These are phyloP conservation scores for Lasiosphaeria hispida DNA, from an alignment of 495 filamentous ascomycete species.

Conservation along the genomic window DNA sequence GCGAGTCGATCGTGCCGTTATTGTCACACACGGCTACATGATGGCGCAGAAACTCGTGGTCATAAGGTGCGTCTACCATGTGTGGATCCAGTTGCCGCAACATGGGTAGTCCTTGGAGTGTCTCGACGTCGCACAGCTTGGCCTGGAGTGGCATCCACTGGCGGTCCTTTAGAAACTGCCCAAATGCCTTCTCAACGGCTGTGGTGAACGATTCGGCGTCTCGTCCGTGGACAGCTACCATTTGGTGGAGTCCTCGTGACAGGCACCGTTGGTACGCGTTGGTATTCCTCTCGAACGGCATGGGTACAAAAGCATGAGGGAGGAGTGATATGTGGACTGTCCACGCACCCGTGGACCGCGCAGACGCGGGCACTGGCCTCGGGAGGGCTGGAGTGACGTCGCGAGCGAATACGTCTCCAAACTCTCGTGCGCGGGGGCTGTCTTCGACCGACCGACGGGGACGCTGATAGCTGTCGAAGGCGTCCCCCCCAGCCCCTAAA, in stretches of 20 bases:
- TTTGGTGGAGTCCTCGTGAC: conserved; percentile 54
- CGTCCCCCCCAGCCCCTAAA: conserved; percentile 34
- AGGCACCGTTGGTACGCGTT: conserved; percentile 57
- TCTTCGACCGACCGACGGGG: conserved; percentile 22
- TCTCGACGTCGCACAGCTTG: conserved; percentile 53
- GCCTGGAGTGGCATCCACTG: conserved; percentile 56
- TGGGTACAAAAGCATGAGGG: conserved; percentile 48
- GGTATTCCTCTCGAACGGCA: conserved; percentile 59
- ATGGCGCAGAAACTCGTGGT: conserved; percentile 46
- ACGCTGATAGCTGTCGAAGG: conserved; percentile 14
- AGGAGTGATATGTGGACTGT: conserved; percentile 57
- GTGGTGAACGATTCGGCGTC: conserved; percentile 46
- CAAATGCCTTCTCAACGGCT: conserved; percentile 49
- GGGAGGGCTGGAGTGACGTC: conserved; percentile 17
- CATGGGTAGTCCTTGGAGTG: conserved; percentile 55
- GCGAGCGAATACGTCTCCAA: conserved; percentile 16
- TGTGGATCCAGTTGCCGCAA: conserved; percentile 45
- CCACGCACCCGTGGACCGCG: conserved; percentile 40
- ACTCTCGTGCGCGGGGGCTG: conserved; percentile 18
- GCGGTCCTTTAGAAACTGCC: conserved; percentile 45
- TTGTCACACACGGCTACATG: conserved; percentile 51
- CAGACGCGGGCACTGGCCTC: conserved; percentile 16
- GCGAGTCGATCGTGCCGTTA: conserved; percentile 50
- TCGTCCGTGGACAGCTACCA: conserved; percentile 48
- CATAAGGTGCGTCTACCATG: conserved; percentile 38